Evolutionary conservation across 2,329 filamentous ascomycete genomes (phyloP).

Genomic region (Xylaria sp.): DNA sequence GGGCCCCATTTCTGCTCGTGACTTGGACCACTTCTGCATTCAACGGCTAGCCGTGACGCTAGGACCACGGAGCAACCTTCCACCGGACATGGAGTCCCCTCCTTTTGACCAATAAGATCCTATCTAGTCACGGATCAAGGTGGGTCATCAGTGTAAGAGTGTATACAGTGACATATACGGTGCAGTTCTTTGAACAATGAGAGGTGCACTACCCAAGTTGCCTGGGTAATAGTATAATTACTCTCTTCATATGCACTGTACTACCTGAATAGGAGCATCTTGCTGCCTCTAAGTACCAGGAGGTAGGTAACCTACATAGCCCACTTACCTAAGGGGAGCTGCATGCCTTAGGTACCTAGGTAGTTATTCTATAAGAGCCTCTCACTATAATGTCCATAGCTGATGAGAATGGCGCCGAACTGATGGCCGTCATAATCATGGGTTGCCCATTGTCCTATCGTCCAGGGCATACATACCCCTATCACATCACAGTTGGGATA

Average conservation of each 20-base stretch:
- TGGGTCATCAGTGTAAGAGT: slow-evolving; percentile 9
- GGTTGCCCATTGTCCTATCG: background rate
- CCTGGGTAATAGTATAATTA: background rate
- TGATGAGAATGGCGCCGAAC: background rate
- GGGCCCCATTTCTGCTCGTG: slow-evolving; percentile 49
- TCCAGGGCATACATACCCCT: background rate
- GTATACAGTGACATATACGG: background rate
- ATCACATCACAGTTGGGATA: slow-evolving; percentile 1
- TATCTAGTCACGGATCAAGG: background rate
- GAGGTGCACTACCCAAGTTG: background rate
- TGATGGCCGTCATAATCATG: background rate
- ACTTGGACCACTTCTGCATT: slow-evolving; percentile 47
- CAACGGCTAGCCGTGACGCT: slow-evolving; percentile 32
- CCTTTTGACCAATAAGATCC: slow-evolving; percentile 19
- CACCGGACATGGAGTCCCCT: slow-evolving; percentile 13
- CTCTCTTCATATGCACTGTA: background rate
- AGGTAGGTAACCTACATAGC: too few species aligned
- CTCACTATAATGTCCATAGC: background rate
- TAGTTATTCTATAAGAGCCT: background rate
- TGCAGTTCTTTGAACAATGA: background rate
- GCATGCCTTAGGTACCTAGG: too few species aligned
- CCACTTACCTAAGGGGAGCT: background rate
- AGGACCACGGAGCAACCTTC: slow-evolving; percentile 40
- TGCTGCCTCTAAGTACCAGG: too few species aligned
- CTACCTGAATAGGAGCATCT: background rate